Conservation (phyloP, 2,329 filamentous ascomycete species). For the Thielaviopsis cerberus region DNA sequence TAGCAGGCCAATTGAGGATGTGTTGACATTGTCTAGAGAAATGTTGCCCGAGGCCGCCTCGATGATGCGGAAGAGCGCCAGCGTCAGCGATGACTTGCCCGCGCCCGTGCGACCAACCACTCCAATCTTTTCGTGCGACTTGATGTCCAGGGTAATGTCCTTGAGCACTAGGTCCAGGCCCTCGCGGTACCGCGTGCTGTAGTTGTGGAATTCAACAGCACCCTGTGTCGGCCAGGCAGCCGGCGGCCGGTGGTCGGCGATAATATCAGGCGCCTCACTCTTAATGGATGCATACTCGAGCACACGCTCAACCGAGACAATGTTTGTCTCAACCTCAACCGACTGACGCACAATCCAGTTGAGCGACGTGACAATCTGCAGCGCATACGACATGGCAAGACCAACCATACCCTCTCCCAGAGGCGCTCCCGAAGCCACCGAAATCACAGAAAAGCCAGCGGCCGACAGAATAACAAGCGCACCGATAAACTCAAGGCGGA, state of each 20-base stretch:
- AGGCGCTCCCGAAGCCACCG: conserved; percentile 48
- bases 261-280: conserved; percentile 81
- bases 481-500: conserved; percentile 87
- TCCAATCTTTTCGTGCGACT: conserved; percentile 92
- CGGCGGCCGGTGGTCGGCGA: conserved; percentile 68
- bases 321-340: conserved; percentile 99
- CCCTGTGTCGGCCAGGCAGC: conserved; percentile 85
- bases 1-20: conserved; percentile 71
- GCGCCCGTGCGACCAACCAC: conserved; percentile 92
- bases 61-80: conserved; percentile 89
- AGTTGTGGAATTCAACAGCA: conserved; percentile 77
- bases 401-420: conserved; percentile 64
- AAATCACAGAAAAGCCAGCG: conserved; percentile 63
- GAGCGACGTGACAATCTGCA: conserved; percentile 89
- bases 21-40: conserved; percentile 76
- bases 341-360: conserved; percentile 99
- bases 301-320: conserved; percentile 92
- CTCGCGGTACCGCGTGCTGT: conserved; percentile 79
- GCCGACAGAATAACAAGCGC: too few species aligned
- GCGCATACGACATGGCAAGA: conserved; percentile 87
- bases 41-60: too few species aligned
- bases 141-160: conserved; percentile 80
- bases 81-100: conserved; percentile 83
- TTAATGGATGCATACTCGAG: conserved; percentile 85
- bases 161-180: conserved; percentile 84